Evolutionary conservation across 2,329 filamentous ascomycete species (phyloP).

Genomic region (Alternaria sp.): DNA sequence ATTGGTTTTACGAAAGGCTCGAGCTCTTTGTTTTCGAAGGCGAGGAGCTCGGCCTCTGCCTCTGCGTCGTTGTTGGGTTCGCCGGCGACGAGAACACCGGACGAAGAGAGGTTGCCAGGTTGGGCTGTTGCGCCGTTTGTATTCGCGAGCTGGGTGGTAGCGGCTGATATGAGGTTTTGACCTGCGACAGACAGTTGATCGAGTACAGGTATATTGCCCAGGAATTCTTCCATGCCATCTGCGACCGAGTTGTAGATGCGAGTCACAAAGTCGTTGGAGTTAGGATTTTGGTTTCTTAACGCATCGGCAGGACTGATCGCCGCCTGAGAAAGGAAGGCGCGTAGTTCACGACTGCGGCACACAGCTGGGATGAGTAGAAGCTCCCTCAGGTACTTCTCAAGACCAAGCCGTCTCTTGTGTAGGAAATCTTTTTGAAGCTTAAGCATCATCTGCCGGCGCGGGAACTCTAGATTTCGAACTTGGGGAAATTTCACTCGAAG

Average conservation of each 20-base stretch:
- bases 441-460: constrained; percentile 89
- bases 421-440: constrained; percentile 96
- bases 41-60: constrained; percentile 91
- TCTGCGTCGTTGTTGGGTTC: constrained; percentile 68
- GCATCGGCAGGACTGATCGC: constrained; percentile 75
- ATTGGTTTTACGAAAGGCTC: constrained; percentile 99
- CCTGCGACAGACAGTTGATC: constrained; percentile 93
- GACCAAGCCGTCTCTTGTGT: constrained; percentile 81
- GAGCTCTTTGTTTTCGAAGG: constrained; percentile 81
- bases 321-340: constrained; percentile 88
- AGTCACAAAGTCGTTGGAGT: constrained; percentile 81
- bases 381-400: constrained; percentile 83
- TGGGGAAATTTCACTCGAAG: constrained; percentile 85
- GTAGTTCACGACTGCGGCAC: constrained; percentile 89
- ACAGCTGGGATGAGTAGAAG: constrained; percentile 89
- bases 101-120: constrained; percentile 21
- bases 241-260: constrained; percentile 96
- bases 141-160: constrained; percentile 60
- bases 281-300: constrained; percentile 67
- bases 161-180: constrained; percentile 86
- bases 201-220: constrained; percentile 93
- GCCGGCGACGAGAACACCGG: constrained; percentile 50
- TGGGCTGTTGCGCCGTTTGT: constrained; percentile 33
- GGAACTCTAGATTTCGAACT: constrained; percentile 90
- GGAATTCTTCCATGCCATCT: constrained; percentile 96